Conservation (phyloP, 2,329 filamentous ascomycete genomes). For the Dothistroma pini region DNA sequence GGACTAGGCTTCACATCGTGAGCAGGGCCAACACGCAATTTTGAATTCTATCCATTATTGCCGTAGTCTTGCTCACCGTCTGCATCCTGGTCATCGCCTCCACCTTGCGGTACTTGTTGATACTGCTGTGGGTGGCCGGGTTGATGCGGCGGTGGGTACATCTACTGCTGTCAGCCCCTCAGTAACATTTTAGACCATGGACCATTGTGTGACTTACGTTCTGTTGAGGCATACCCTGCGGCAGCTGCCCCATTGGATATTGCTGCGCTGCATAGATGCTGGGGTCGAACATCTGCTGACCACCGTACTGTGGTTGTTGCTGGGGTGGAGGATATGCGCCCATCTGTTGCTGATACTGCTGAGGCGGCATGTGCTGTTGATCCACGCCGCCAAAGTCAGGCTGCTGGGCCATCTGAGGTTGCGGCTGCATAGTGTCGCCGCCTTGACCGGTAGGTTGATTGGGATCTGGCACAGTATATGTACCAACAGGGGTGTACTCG, state of each 20-base stretch:
- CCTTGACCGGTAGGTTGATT: slow-evolving; percentile 44
- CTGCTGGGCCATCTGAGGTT: slow-evolving; percentile 31
- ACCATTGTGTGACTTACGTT: slow-evolving; percentile 17
- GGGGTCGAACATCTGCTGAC: slow-evolving; percentile 73
- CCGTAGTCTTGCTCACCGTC: slow-evolving; percentile 44
- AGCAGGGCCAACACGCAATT: not conserved
- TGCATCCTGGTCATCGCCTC: slow-evolving; percentile 42
- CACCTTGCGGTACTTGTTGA: slow-evolving; percentile 33
- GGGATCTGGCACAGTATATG: slow-evolving; percentile 50
- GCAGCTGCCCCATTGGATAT: slow-evolving; percentile 32
- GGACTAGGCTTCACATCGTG: not conserved
- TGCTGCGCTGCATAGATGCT: slow-evolving; percentile 63
- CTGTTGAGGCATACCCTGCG: slow-evolving; percentile 31
- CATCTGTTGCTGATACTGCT: slow-evolving; percentile 68
- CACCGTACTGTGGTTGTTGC: slow-evolving; percentile 71
- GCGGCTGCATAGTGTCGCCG: slow-evolving; percentile 31
- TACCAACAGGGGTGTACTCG: slow-evolving; percentile 38
- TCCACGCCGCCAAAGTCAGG: slow-evolving; percentile 34
- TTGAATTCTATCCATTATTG: slow-evolving; percentile 20
- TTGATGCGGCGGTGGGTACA: slow-evolving; percentile 20
- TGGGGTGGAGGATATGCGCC: slow-evolving; percentile 83
- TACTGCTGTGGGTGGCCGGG: slow-evolving; percentile 33
- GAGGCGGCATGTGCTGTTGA: slow-evolving; percentile 34
- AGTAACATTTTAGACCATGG: slow-evolving; percentile 8
- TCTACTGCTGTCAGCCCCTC: slow-evolving; percentile 25